Conservation (phyloP, 1,284 basidiomycete species). For the Apiotrichum gracile region DNA sequence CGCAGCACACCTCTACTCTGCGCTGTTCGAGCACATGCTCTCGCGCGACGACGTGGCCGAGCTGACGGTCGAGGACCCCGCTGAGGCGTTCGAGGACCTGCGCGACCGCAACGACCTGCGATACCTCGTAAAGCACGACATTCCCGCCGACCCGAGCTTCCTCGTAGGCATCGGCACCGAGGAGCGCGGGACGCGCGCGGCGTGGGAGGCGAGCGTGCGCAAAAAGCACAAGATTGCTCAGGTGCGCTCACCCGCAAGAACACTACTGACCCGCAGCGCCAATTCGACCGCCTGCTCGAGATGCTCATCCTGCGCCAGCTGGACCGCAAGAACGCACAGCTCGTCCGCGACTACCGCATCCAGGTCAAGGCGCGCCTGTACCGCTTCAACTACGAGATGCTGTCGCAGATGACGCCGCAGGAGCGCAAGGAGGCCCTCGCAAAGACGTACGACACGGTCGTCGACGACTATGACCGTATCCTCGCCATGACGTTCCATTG, state of each 20-base stretch:
- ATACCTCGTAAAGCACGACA: conserved; percentile 54
- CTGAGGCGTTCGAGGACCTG: conserved; percentile 67
- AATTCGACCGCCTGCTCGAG: conserved; percentile 86
- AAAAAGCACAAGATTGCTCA: conserved; percentile 81
- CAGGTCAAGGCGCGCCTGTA: conserved; percentile 89
- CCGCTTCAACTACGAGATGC: conserved; percentile 86
- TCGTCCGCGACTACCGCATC: conserved; percentile 63
- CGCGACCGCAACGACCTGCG: conserved; percentile 85
- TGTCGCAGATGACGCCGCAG: conserved; percentile 74
- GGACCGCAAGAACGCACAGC: conserved; percentile 57
- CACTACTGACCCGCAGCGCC: conserved; percentile 56
- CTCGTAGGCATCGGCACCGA: conserved; percentile 28
- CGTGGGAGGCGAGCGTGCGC: conserved; percentile 75
- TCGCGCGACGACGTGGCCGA: conserved; percentile 67
- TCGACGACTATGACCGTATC: conserved; percentile 79
- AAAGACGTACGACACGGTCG: conserved; percentile 84
- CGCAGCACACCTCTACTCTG: conserved; percentile 78
- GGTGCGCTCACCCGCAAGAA: conserved; percentile 50
- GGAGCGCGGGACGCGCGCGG: conserved; percentile 22
- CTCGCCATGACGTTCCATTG: conserved; percentile 52
- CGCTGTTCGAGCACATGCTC: conserved; percentile 74
- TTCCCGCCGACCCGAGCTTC: conserved; percentile 34
- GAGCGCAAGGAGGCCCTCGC: conserved; percentile 85
- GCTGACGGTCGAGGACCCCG: conserved; percentile 93
- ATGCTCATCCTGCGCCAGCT: conserved; percentile 79